Conservation (phyloP, 306 rosid species). For the Cucumis sativus region Cucumber_9930_V3 NC_026657.2:26170501-26171000, state of each 20-base stretch:
- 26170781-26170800: slow-evolving; percentile 24
- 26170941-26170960: background rate
- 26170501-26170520: too few species aligned
- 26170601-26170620: too few species aligned
- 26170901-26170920: background rate
- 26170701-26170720: background rate
- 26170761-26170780: background rate
- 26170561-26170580: too few species aligned
- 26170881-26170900: slow-evolving; percentile 17
- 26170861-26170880: slow-evolving; percentile 88
- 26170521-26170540: too few species aligned
- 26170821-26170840: slow-evolving; percentile 55
- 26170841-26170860: slow-evolving; percentile 75
- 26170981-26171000: background rate
- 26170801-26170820: slow-evolving; percentile 83
- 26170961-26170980: background rate
- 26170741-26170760: background rate
- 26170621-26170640: too few species aligned
- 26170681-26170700: background rate
- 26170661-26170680: too few species aligned
- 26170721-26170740: background rate
- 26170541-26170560: too few species aligned
- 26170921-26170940: background rate
- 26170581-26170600: too few species aligned
- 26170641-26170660: too few species aligned